Evolutionary conservation across 225 moss, liverwort and hornwort genomes (phyloP), one percentile per base, ranked within the genome.

Genomic region (Physcomitrellopsis africana): DNA sequence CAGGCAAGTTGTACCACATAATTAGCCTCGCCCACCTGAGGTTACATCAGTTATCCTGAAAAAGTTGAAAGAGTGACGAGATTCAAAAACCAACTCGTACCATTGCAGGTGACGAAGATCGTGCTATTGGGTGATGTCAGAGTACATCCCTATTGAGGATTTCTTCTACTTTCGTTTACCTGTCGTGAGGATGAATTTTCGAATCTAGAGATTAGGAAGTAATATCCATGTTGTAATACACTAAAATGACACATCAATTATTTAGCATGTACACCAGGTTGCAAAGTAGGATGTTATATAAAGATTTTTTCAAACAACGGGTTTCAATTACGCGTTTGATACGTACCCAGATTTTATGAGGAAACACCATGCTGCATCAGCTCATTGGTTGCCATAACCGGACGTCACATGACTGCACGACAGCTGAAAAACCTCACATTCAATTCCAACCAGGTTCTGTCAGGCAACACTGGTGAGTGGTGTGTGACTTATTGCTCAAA

Each of bases 221-320:
- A 53, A 53, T 8, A 52, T 45, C 27, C 70, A 65, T 2, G 17
- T 77, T 69, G 73, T 83, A 79, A 72, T 72, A 47, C 71, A 60
- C 70, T 46, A 46, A 27, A 27, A n/a, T n/a, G 27, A 47, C n/a
- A 24, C 17, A 53, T 37, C 58, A 53, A 53, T 65, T 72, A 68
- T 63, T 72, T 44, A 32, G 41, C 17, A 69, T 73, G 10, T 26
- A 54, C 48, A 60, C 42, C 73, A 65, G 60, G 48, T n/a, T 60
- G 15, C 16, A 3, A 15, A 44, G 17, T 62, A 48, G 1, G 60
- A 5, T 22, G 18, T 26, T 63, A 18, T 5, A 19, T 11, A 26
- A 44, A 44, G 5, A 0, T 65, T 65, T 27, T 9, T 6, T 27
- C 37, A 16, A 11, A 10, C 8, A 3, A 15, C 10, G 37, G 17